Evolutionary conservation across 257 asterid species (phyloP).

Genomic region (Euphrasia confusa): DNA sequence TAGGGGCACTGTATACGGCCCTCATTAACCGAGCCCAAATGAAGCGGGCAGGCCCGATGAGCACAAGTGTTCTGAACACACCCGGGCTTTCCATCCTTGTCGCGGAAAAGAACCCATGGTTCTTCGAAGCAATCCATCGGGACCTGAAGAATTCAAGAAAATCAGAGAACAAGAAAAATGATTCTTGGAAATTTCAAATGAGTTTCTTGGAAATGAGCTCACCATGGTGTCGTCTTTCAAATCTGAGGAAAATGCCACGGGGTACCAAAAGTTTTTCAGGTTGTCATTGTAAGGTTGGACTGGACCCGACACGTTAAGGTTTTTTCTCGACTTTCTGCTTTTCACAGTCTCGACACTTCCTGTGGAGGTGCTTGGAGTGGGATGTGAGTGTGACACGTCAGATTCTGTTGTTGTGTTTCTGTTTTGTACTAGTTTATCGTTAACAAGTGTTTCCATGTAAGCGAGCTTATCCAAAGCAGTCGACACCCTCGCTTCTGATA

Average conservation of each 20-base stretch:
- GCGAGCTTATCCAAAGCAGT: constrained; percentile 92
- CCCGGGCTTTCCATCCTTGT: constrained; percentile 88
- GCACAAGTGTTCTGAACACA: constrained; percentile 92
- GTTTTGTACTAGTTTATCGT: constrained; percentile 68
- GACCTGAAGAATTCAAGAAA: constrained; percentile 37
- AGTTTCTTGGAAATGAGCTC: constrained; percentile 19
- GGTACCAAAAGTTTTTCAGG: constrained; percentile 92
- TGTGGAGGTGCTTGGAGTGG: constrained; percentile 53
- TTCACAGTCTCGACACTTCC: constrained; percentile 30
- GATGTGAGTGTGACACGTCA: constrained; percentile 25
- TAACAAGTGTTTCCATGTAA: constrained; percentile 77
- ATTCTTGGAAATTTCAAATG: too few relatives aligned
- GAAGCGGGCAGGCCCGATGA: constrained; percentile 94
- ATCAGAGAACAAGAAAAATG: background rate
- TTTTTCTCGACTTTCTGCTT: constrained; percentile 37
- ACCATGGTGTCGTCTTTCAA: constrained; percentile 91
- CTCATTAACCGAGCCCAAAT: constrained; percentile 87
- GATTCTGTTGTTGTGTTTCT: constrained; percentile 40
- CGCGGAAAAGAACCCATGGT: constrained; percentile 95
- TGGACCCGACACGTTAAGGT: constrained; percentile 81
- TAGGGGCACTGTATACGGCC: constrained; percentile 94
- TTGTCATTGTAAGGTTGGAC: constrained; percentile 57
- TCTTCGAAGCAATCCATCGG: constrained; percentile 94
- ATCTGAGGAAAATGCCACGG: constrained; percentile 83
- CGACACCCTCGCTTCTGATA: constrained; percentile 85